These are phyloP conservation scores for Hemileccinum rubropunctum DNA, from an alignment of 768 basidiomycete species.

Conservation along the genomic window DNA sequence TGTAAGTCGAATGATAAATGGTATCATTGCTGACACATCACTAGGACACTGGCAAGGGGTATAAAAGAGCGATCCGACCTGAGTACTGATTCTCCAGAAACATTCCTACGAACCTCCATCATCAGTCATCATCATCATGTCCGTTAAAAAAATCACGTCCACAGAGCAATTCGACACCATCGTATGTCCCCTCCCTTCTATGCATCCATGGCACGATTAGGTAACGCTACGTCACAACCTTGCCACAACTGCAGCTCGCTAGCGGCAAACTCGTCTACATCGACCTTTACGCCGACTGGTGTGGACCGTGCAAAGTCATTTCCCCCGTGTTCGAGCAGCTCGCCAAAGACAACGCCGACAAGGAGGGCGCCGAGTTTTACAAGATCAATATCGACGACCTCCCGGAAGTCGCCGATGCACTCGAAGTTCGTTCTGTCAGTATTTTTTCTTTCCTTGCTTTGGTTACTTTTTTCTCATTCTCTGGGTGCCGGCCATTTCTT, in stretches of 20 bases:
- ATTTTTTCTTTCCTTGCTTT: neutral
- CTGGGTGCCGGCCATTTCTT: neutral
- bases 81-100: neutral
- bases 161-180: neutral
- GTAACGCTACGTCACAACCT: too few species aligned
- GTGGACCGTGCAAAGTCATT: conserved; percentile 15
- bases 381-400: conserved; percentile 70
- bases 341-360: neutral
- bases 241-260: neutral
- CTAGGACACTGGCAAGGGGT: too few species aligned
- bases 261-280: conserved; percentile 2
- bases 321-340: conserved; percentile 12
- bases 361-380: conserved; percentile 50
- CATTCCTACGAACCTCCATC: neutral
- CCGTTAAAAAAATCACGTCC: neutral
- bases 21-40: too few species aligned
- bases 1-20: too few species aligned
- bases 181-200: conserved; percentile 1
- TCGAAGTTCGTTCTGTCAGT: conserved; percentile 54
- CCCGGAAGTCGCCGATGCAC: conserved; percentile 45
- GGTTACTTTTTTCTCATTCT: too few species aligned
- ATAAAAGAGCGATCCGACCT: too few species aligned
- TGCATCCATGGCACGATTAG: too few species aligned
- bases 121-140: conserved; percentile 8
- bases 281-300: conserved; percentile 23